Evolutionary conservation across 495 filamentous ascomycete genomes (phyloP), one percentile per base, ranked within the genome.

Genomic region (Aspergillus nanangensis): DNA sequence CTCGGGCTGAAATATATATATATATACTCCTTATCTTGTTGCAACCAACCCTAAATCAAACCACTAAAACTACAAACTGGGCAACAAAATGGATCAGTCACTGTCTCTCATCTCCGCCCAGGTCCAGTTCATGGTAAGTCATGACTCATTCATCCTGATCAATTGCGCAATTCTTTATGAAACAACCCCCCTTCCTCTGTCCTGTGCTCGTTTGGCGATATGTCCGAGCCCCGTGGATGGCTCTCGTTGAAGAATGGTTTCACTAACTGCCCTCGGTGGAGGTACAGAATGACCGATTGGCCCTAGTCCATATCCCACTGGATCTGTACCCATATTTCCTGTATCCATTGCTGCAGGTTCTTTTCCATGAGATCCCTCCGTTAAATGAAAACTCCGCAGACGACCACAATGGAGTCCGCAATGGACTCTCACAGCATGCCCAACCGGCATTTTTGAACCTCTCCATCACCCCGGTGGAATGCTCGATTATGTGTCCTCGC

Each of bases 401-500:
- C n/a, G 45, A 69, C 38, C 50, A 59, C 62, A 58, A 71, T 24
- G 41, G 61, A 54, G 61, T 59, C 22, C 61, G 58, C 27, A 48
- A 57, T 7, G 58, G 66, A 35, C 55, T 42, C 9, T 53, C 62
- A 17, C 60, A 58, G 14, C 69, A 75, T 57, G 69, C 67, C 4
- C 62, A 55, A 48, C 84, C 89, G 57, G 83, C 84, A 31, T 98
- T 98, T 63, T 74, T 95, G 50, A 97, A 98, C 62, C 82, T 98
- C 55, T 92, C 87, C 32, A 77, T 98, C 53, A 97, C 91, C 0
- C 88, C 91, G 0, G 79, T 93, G 22, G 93, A 96, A 64, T 95
- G 91, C 70, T 95, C 90, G 3, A 77, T 98, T 32, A 90, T 93
- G 39, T 97, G 93, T 65, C 83, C 89, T 24, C 78, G 77, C 47